Evolutionary conservation across 331 rosid species (phyloP), one percentile per base, ranked within the genome.

Genomic region (Malus hybrid): DNA sequence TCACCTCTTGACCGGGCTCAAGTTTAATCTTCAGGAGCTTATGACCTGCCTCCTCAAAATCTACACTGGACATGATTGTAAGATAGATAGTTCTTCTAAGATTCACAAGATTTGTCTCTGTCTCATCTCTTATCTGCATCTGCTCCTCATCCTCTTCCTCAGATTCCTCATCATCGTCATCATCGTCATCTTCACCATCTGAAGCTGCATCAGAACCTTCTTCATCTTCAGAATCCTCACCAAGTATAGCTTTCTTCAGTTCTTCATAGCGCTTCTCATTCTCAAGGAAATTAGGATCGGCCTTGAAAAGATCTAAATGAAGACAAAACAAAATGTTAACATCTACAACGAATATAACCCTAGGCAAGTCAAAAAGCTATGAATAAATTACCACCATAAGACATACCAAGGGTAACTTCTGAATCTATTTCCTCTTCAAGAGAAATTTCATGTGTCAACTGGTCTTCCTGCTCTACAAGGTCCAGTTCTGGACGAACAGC

Each of bases 41-140:
- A 80, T 93, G 97, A 73, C 98, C 95, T 6, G 97, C 98, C 82
- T 94, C 98, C 90, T 93, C 96, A 81, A 93, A 93, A 81, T 93
- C 94, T 55, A 88, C 96, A 85, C 93, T 88, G 61, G 94, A 88
- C 97, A 93, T 93, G 34, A 93, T 93, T 33, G 98, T 93, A 69
- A 90, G 81, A 80, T 88, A 93, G 31, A 93, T 93, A 27, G 98
- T 90, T 67, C 94, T 88, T 36, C 93, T 85, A 69, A 93, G 93
- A 73, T 93, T 93, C 48, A 93, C 90, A 32, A 90, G 91, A 61
- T 93, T 93, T 24, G 96, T 93, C 85, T 88, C 97, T 0, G 97
- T 93, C 81, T 93, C 96, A 67, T 90, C 96, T 69, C 80, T 85
- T 70, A 93, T 90, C 60, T 85, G 28, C 97, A 93, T 93, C 55